These are phyloP conservation scores for Verticillium albo-atrum DNA, from an alignment of 2,329 filamentous ascomycete genomes.

Conservation along the genomic window DNA sequence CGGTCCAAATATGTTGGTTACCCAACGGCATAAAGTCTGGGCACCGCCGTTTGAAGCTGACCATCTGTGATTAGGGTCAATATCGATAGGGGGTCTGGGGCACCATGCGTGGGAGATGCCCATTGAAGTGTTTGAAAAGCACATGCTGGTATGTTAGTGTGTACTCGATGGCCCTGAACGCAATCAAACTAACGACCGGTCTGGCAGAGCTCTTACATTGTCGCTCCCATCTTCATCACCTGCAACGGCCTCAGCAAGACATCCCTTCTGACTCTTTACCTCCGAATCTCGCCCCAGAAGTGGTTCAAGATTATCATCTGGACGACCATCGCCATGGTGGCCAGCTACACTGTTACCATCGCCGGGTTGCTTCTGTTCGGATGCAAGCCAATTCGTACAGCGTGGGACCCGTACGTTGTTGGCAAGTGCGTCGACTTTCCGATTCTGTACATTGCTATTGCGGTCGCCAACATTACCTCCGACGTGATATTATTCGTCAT, in stretches of 20 bases:
- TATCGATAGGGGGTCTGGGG: slow-evolving; percentile 17
- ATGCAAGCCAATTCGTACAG: slow-evolving; percentile 11
- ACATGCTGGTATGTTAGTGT: slow-evolving; percentile 12
- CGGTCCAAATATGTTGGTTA: slow-evolving; percentile 15
- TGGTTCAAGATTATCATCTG: slow-evolving; percentile 22
- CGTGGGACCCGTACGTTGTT: slow-evolving; percentile 13
- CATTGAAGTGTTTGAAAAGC: slow-evolving; percentile 12
- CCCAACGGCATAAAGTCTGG: not conserved
- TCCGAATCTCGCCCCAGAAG: slow-evolving; percentile 24
- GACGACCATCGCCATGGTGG: slow-evolving; percentile 19
- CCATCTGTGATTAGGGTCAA: slow-evolving; percentile 12
- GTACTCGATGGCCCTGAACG: not conserved
- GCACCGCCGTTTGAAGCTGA: not conserved
- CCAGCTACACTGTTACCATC: slow-evolving; percentile 20
- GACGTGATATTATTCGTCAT: slow-evolving; percentile 40
- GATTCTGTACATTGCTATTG: slow-evolving; percentile 42
- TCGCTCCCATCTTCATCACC: slow-evolving; percentile 23
- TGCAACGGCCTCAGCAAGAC: slow-evolving; percentile 29
- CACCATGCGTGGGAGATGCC: slow-evolving; percentile 22
- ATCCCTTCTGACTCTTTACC: slow-evolving; percentile 28
- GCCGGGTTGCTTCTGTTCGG: slow-evolving; percentile 14
- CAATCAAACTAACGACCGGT: too few species aligned
- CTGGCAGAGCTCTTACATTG: slow-evolving; percentile 19
- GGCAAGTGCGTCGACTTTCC: slow-evolving; percentile 36
- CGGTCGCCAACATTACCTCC: slow-evolving; percentile 39